Evolutionary conservation across 2,329 filamentous ascomycete species (phyloP).

Genomic region (Alternaria ventricosa): DNA sequence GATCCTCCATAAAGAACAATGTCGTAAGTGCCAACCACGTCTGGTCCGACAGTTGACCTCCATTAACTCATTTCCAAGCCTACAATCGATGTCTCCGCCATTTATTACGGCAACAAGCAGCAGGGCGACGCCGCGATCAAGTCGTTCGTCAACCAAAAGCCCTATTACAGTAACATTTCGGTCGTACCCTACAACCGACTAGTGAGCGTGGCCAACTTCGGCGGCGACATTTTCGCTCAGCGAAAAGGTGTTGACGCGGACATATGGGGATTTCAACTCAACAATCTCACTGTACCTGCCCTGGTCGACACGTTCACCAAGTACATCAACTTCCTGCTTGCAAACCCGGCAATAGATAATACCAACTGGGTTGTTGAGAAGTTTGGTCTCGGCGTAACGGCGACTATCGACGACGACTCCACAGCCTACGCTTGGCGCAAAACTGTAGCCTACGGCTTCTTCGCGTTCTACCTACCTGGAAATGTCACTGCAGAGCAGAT

Average conservation of each 20-base stretch:
- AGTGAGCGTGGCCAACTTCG: conserved; percentile 1
- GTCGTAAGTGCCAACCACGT: neutral
- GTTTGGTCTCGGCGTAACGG: neutral
- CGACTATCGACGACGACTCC: conserved; percentile 2
- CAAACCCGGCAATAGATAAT: neutral
- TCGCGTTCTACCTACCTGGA: conserved; percentile 12
- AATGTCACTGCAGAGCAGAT: neutral
- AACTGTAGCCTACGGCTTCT: conserved; percentile 6
- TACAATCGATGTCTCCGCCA: neutral
- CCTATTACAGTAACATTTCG: neutral
- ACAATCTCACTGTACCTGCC: neutral
- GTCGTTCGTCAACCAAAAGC: neutral
- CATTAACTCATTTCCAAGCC: neutral
- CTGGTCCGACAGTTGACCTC: neutral
- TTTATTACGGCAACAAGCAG: conserved; percentile 3
- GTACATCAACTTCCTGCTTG: neutral
- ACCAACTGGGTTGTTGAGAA: neutral
- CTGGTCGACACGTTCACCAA: neutral
- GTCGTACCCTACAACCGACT: conserved; percentile 1
- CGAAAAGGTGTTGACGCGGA: neutral
- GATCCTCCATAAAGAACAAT: neutral
- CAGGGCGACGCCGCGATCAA: neutral
- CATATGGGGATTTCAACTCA: conserved; percentile 2
- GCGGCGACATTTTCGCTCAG: neutral
- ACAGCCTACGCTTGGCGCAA: conserved; percentile 38